Percentiles rank a stretch among this genome's conserved stretches.
Evolutionary conservation across 768 basidiomycete genomes (phyloP).

Genomic region (Boletus tomentosulus): DNA sequence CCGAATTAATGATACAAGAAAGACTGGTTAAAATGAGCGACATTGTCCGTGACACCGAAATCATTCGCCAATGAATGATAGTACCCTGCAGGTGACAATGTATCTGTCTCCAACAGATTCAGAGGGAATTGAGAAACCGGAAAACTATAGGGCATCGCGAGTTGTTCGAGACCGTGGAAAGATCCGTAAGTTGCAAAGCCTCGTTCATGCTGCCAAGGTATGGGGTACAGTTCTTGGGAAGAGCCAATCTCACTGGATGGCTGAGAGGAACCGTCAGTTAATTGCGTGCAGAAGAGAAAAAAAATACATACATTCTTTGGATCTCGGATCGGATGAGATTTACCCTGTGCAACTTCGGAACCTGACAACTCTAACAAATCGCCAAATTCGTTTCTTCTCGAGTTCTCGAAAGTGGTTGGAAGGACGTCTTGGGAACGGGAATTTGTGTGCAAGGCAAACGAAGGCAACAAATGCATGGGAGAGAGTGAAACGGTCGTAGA

Average conservation of each 20-base stretch:
- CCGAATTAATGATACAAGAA: conserved; percentile 1
- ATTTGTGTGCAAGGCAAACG: conserved; percentile 8
- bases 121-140: neutral
- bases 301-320: conserved; percentile 27
- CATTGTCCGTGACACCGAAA: neutral
- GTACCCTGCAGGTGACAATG: neutral
- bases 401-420: conserved; percentile 13
- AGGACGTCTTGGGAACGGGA: neutral
- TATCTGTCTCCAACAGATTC: neutral
- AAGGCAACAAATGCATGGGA: conserved; percentile 15
- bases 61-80: neutral
- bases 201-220: neutral
- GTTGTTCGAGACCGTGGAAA: conserved; percentile 1
- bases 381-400: conserved; percentile 6
- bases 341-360: conserved; percentile 14
- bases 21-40: neutral
- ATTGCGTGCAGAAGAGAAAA: neutral
- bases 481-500: conserved; percentile 6
- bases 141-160: neutral
- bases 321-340: conserved; percentile 22
- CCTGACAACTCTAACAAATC: conserved; percentile 21
- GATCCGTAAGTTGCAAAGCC: neutral
- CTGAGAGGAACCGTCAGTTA: conserved; percentile 18
- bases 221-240: neutral
- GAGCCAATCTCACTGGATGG: conserved; percentile 24